A percentile compares a stretch with the other conserved stretches of the same genome.
Conservation (phyloP, 257 asterid species). For the Primulina eburnea region DNA sequence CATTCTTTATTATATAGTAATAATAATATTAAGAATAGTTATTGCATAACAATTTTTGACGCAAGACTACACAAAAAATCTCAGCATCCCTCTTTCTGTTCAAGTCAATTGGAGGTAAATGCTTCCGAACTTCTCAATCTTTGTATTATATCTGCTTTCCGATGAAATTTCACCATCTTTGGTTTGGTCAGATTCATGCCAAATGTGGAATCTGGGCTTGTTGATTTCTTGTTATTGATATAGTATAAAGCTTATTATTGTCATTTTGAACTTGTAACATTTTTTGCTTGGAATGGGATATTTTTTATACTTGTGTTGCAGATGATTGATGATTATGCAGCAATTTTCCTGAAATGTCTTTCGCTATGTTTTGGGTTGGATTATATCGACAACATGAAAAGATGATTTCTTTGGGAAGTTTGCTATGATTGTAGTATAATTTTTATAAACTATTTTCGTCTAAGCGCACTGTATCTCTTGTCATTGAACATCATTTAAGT, state of each 20-base stretch:
- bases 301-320: not conserved
- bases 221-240: slow-evolving; percentile 3
- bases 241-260: not conserved
- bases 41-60: too few species aligned
- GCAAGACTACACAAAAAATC: not conserved
- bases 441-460: too few species aligned
- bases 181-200: not conserved
- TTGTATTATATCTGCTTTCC: not conserved
- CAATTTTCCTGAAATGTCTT: too few species aligned
- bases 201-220: slow-evolving; percentile 11
- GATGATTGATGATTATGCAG: slow-evolving; percentile 10
- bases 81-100: slow-evolving; percentile 3
- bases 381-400: too few species aligned
- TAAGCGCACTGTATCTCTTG: too few species aligned
- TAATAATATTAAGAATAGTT: too few species aligned
- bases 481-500: too few species aligned
- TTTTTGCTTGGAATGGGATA: not conserved
- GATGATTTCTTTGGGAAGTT: too few species aligned
- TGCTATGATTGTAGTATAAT: too few species aligned
- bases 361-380: too few species aligned
- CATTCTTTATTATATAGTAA: too few species aligned
- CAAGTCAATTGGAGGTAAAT: slow-evolving; percentile 24
- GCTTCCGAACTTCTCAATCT: slow-evolving; percentile 12
- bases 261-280: not conserved
- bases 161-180: not conserved